Evolutionary conservation across 116 monocot genomes (phyloP), one percentile per base, ranked within the genome.

Genomic region (Iris pallida): DNA sequence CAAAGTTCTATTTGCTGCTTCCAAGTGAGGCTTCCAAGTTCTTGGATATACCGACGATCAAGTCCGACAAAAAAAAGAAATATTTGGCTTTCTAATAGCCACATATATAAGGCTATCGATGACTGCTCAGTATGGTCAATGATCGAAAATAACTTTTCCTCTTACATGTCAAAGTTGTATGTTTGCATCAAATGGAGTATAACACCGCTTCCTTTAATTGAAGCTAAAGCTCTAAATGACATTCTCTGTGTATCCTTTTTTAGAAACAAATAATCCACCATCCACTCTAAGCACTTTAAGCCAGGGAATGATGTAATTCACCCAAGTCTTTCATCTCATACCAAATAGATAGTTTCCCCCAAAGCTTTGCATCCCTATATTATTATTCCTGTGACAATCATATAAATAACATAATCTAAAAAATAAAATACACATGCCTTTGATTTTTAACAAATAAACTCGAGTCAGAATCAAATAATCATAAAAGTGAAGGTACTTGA

Each of bases 271-370:
- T 20, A 65, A 2, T 0, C 47, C 47, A 65, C 8, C 20, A 11
- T 65, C 18, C 13, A 47, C 20, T 8, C 9, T 48, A 0, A 18
- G 10, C 19, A 65, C 65, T 8, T 65, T 8, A 3, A 65, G 13
- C 0, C 65, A 9, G 19, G 49, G 65, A 20, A 49, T 65, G 47
- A 65, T 20, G 12, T 6, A 65, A 49, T 11, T 49, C 48, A 10
- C 48, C 65, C 45, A 65, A 65, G 20, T 48, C 48, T 11, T 49
- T 65, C 65, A 65, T 65, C 20, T 65, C 65, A 60, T 30, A 60
- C 17, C 48, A 9, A 47, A 20, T 16, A 20, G 20, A 47, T 1
- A 65, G 20, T 49, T 65, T 49, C 3, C 18, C 10, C n/a, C 48
- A 8, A 48, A 65, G 48, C 54, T n/a, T 68, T n/a, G 53, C 7